Evolutionary conservation across 768 basidiomycete genomes (phyloP).

Genomic region (Grammothele lineata): DNA sequence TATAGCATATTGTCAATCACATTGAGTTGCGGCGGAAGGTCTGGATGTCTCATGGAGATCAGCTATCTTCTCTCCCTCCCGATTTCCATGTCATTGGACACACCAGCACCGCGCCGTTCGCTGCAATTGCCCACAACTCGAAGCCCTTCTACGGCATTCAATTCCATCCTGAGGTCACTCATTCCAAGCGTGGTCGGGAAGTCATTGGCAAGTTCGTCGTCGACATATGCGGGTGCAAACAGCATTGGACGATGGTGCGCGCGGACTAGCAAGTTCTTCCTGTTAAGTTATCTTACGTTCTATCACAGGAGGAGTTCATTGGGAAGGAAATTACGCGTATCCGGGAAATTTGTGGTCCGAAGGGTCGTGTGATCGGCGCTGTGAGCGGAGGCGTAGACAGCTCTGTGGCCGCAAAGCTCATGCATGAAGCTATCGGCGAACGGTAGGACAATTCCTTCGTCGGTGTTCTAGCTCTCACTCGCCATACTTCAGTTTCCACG

Average conservation of each 20-base stretch:
- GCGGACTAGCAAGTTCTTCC: too few relatives aligned
- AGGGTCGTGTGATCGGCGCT: conserved; percentile 95
- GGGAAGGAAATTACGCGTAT: conserved; percentile 95
- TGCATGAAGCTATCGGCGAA: conserved; percentile 99
- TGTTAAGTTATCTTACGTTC: not conserved
- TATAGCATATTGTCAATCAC: not conserved
- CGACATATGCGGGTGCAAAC: conserved; percentile 75
- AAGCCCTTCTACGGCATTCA: conserved; percentile 95
- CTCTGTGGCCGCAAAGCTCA: conserved; percentile 96
- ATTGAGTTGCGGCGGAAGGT: conserved; percentile 52
- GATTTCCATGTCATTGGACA: conserved; percentile 86
- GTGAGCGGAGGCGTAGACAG: conserved; percentile 98
- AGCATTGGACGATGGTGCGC: conserved; percentile 90
- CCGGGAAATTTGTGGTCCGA: conserved; percentile 88
- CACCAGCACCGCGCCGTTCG: conserved; percentile 85
- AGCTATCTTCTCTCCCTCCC: conserved; percentile 74
- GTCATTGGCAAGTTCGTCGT: conserved; percentile 83
- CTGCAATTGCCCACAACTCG: conserved; percentile 86
- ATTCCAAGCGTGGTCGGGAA: conserved; percentile 85
- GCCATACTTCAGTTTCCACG: conserved; percentile 77
- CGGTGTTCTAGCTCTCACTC: not conserved
- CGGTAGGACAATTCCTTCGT: too few relatives aligned
- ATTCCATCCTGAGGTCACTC: conserved; percentile 98
- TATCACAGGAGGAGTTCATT: conserved; percentile 86
- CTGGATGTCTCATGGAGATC: conserved; percentile 99